These are phyloP conservation scores for Fusarium pseudoanthophilum DNA, from an alignment of 2,329 filamentous ascomycete genomes.

Conservation along the genomic window DNA sequence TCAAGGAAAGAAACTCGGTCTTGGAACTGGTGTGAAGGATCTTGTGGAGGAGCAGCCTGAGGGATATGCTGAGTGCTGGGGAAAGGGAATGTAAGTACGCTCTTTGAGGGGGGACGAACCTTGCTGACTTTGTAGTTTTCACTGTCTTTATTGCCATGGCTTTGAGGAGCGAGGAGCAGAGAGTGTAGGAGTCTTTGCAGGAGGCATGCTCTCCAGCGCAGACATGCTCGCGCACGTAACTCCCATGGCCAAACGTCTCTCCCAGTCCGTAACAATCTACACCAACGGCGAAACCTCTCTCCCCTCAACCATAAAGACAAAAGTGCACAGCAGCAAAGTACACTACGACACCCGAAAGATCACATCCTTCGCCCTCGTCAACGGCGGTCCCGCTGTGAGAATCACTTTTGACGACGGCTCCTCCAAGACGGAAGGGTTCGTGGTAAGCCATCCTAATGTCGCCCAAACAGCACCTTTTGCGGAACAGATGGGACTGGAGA, in stretches of 20 bases:
- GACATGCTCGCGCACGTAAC: conserved; percentile 53
- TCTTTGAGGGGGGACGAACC: not conserved
- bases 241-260: conserved; percentile 57
- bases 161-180: conserved; percentile 64
- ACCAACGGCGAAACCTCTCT: conserved; percentile 57
- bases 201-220: conserved; percentile 47
- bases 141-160: conserved; percentile 70
- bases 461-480: conserved; percentile 55
- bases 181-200: conserved; percentile 59
- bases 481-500: conserved; percentile 57
- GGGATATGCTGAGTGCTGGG: conserved; percentile 68
- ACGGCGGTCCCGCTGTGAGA: conserved; percentile 44
- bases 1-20: conserved; percentile 62
- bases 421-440: conserved; percentile 52
- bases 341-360: conserved; percentile 52
- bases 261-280: conserved; percentile 60
- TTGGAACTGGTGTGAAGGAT: conserved; percentile 66
- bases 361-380: conserved; percentile 44
- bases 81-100: conserved; percentile 57
- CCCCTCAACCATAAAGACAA: conserved; percentile 41
- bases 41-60: conserved; percentile 58
- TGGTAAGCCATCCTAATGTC: conserved; percentile 52
- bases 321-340: conserved; percentile 49
- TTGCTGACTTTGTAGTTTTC: conserved; percentile 52
- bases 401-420: conserved; percentile 55